Evolutionary conservation across 192 early-diverging fungal genomes (phyloP).

Genomic region (Podila minutissima): DNA sequence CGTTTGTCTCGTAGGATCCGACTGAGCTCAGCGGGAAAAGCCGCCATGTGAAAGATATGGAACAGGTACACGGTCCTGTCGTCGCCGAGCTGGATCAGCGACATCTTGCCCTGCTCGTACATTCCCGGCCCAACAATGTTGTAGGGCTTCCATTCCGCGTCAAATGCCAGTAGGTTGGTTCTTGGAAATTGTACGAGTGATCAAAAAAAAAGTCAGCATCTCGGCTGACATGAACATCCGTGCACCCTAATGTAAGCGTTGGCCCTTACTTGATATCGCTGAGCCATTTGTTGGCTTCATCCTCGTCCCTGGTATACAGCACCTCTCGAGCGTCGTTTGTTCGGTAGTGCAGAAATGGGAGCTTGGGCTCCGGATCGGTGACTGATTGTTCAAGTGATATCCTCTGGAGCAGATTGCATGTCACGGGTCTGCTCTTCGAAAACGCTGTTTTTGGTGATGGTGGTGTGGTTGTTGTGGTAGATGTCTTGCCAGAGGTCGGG

Average conservation of each 20-base stretch:
- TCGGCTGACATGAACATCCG: too few species aligned
- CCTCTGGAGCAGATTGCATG: too few species aligned
- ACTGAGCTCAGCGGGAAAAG: constrained; percentile 21
- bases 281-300: constrained; percentile 32
- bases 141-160: constrained; percentile 39
- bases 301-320: constrained; percentile 32
- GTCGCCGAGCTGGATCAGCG: constrained; percentile 42
- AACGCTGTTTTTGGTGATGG: too few species aligned
- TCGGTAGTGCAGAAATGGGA: constrained; percentile 33
- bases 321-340: constrained; percentile 34
- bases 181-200: constrained; percentile 1
- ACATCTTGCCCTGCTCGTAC: constrained; percentile 18
- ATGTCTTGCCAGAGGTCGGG: too few species aligned
- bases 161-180: constrained; percentile 36
- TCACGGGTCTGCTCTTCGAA: too few species aligned
- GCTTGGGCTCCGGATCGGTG: neutral
- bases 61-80: constrained; percentile 36
- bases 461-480: too few species aligned
- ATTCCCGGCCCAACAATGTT: neutral
- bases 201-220: too few species aligned
- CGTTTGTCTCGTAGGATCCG: constrained; percentile 21
- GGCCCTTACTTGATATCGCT: constrained; percentile 14
- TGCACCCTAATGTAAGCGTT: too few species aligned
- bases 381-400: too few species aligned
- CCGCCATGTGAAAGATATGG: constrained; percentile 41